Evolutionary conservation across 805 yeast species (phyloP), one percentile per base, ranked within the genome.

Genomic region (Candida maesae): DNA sequence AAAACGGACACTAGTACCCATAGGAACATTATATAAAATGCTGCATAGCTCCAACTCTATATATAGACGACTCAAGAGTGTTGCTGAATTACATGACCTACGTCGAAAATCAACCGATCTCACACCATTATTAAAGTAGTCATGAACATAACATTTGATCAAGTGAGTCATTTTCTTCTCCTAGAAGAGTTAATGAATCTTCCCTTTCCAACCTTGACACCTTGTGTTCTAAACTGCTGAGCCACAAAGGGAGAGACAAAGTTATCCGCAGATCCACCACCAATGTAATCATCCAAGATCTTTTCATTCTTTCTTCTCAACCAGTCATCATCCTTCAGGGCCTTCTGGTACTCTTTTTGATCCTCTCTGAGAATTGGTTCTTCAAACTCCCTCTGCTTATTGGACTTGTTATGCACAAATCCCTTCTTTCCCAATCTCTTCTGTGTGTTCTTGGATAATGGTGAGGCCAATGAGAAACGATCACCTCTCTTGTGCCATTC

Each of bases 401-500:
- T 75, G 31, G 76, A 71, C 46, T 81, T 81, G 53, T 74, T 76
- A 53, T 89, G 91, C 50, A 82, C 89, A 61, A 71, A 81, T 5
- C 90, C 90, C 38, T 81, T 88, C 52, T 84, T 84, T 31, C 96
- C 95, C 52, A 74, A 74, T 50, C 73, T 74, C 58, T 84, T 83
- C 35, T 69, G 69, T n/a, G 82, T 76, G 52, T 79, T 79, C 55
- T 82, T 85, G 44, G 95, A 82, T 48, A 84, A 74, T 13, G 99
- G 99, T n/a, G 87, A 82, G 1, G 97, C 83, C 33, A 91, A 53
- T 2, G 91, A 77, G 64, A 77, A 93, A 41, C 74, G 73, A 52
- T 86, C 83, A 41, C 99, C 99, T 53, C 95, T 74, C 42, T 76
- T 84, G 53, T 80, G 81, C 99, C 99, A 93, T 66, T 87, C 90